phyloP scores from a whole-genome alignment of 1,139 yeast genomes.

The Hemisphaericaspora xylofermentans region DNA sequence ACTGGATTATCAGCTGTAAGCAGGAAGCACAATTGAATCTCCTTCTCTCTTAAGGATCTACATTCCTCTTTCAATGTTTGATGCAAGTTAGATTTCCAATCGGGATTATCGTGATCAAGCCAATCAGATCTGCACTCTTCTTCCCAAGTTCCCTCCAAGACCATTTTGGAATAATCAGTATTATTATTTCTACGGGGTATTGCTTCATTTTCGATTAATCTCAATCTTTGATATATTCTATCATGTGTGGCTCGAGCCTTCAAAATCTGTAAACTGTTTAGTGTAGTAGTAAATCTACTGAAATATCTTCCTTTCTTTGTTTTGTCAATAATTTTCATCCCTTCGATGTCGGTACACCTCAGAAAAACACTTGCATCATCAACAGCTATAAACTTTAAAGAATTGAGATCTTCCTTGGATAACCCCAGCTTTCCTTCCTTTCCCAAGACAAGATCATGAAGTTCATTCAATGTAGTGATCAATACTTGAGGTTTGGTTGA shows the following conservation, averaged over 20 bases:
- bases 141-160: neutral
- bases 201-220: neutral
- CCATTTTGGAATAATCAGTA: neutral
- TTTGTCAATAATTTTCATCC: slow-evolving; percentile 2
- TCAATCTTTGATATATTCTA: slow-evolving; percentile 1
- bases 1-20: slow-evolving; percentile 1
- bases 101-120: neutral
- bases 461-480: slow-evolving; percentile 20
- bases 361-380: slow-evolving; percentile 24
- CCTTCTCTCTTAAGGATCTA: neutral
- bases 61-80: neutral
- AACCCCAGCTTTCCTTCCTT: neutral
- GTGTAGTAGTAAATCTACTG: neutral
- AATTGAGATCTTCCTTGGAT: slow-evolving; percentile 8
- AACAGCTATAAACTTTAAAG: slow-evolving; percentile 20
- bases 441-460: slow-evolving; percentile 3
- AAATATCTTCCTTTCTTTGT: neutral
- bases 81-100: neutral
- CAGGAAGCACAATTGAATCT: slow-evolving; percentile 1
- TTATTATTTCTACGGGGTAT: neutral
- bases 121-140: neutral
- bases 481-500: slow-evolving; percentile 23
- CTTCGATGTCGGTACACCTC: slow-evolving; percentile 16
- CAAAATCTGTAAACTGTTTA: neutral
- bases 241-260: neutral